phyloP scores from a whole-genome alignment of 116 monocot species.

The Iris pallida region DNA sequence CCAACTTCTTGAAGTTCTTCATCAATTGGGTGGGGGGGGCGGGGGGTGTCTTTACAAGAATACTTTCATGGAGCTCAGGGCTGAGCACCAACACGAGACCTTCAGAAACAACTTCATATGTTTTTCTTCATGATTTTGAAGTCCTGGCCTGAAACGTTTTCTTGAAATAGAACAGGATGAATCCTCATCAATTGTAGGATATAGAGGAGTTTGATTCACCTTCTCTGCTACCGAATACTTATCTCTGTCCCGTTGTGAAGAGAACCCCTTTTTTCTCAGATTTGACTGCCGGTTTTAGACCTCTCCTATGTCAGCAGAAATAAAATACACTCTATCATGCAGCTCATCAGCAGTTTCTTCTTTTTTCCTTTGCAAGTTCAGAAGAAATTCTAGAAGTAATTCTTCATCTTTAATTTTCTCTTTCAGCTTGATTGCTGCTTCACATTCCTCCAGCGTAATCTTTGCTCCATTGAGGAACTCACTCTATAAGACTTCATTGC shows the following conservation, averaged over 20 bases:
- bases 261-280: slow-evolving; percentile 7
- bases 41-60: slow-evolving; percentile 29
- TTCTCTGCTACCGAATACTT: slow-evolving; percentile 9
- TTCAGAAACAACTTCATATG: not conserved
- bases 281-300: slow-evolving; percentile 24
- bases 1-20: slow-evolving; percentile 50
- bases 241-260: slow-evolving; percentile 8
- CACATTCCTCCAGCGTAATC: slow-evolving; percentile 32
- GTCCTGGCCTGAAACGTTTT: slow-evolving; percentile 23
- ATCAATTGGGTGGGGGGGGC: too few species aligned
- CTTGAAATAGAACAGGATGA: slow-evolving; percentile 20
- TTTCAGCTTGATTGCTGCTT: slow-evolving; percentile 27
- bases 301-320: slow-evolving; percentile 53
- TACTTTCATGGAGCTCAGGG: slow-evolving; percentile 15
- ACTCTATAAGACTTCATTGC: slow-evolving; percentile 49
- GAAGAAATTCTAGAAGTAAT: slow-evolving; percentile 39
- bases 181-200: slow-evolving; percentile 16
- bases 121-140: slow-evolving; percentile 8
- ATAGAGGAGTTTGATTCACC: not conserved
- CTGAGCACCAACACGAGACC: not conserved
- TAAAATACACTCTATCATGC: slow-evolving; percentile 28
- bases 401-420: slow-evolving; percentile 51
- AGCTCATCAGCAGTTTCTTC: slow-evolving; percentile 31
- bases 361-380: slow-evolving; percentile 31
- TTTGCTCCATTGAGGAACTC: slow-evolving; percentile 44